Percentiles rank a stretch among this genome's conserved stretches.
phyloP scores from a whole-genome alignment of 1,284 basidiomycete species.

The Rhodofomes roseus region DNA sequence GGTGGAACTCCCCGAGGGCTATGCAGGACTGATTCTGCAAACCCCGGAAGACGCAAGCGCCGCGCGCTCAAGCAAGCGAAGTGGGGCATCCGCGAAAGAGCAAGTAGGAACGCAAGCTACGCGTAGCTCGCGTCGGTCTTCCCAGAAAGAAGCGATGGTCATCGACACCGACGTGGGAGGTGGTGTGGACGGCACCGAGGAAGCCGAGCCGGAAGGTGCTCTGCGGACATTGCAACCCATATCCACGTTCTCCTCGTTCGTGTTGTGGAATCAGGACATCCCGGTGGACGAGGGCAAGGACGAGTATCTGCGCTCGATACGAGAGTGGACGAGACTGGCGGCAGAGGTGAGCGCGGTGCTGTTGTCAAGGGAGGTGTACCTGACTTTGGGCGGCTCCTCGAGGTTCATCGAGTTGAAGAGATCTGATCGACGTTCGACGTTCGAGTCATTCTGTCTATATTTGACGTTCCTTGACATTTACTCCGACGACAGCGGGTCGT shows the following conservation, averaged over 20 bases:
- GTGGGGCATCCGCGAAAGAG: constrained; percentile 1
- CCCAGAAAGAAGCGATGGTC: constrained; percentile 8
- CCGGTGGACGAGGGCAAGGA: constrained; percentile 63
- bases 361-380: not conserved
- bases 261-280: constrained; percentile 71
- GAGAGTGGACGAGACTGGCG: constrained; percentile 62
- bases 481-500: not conserved
- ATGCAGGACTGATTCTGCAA: constrained; percentile 58
- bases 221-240: constrained; percentile 40
- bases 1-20: constrained; percentile 61
- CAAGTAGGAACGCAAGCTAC: constrained; percentile 5
- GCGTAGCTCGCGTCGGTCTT: constrained; percentile 23
- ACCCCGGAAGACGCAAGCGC: constrained; percentile 24
- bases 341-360: constrained; percentile 44
- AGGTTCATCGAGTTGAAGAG: constrained; percentile 10
- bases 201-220: constrained; percentile 12
- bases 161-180: constrained; percentile 16
- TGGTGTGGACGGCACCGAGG: constrained; percentile 16
- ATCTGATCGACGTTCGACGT: not conserved
- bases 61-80: constrained; percentile 7
- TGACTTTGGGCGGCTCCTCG: not conserved
- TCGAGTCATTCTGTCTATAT: not conserved
- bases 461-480: not conserved
- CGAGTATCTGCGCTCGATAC: constrained; percentile 61
- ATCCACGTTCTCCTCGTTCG: constrained; percentile 56